Base-by-base conservation (phyloP, 495 filamentous ascomycete species). In the Copromyces sp. region DNA sequence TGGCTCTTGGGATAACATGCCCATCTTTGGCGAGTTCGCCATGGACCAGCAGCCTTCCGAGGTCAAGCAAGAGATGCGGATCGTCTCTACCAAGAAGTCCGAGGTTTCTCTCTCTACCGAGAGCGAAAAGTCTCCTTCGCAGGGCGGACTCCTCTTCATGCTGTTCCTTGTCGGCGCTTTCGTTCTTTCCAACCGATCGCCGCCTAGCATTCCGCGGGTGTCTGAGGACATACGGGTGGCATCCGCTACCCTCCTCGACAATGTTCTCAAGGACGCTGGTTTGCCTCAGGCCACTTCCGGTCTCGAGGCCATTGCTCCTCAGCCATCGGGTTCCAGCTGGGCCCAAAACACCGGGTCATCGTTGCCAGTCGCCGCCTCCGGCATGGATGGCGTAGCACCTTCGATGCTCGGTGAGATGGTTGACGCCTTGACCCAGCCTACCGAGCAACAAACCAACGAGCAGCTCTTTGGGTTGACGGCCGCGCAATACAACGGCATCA, bases 121-220 rank as follows among this genome's bases (percentile, higher is more conserved):
- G 45, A 81, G 82, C 68, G 89, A 91, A 74, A 89, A 91, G 79
- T 84, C 89, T 24, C 84, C 87, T 74, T 86, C 88, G 73, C 88
- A 89, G 76, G 86, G 88, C 70, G 89, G 90, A 70, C 82, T 92
- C 68, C 82, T 92, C 69, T 86, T 92, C 78, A 90, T 91, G 94
- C 93, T 97, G 76, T 93, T 99, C 73, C 92, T 99, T 72, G 94
- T 97, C 78, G 95, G 95, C 77, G 95, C 95, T 69, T 98, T 97
- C 81, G 94, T 98, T 74, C 94, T 95, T 70, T 97, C 94, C 65
- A 97, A 95, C 84, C 80, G 84, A 82, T 89, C 80, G 78, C 90
- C 77, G 75, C 90, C 76, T 75, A 89, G 82, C 75, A 89, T 98
- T 76, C 95, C 94, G 39, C 91, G 90, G 74, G 90, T 99, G 75